phyloP scores from a whole-genome alignment of 441 rosid species.

The Gossypium gossypioides region DNA sequence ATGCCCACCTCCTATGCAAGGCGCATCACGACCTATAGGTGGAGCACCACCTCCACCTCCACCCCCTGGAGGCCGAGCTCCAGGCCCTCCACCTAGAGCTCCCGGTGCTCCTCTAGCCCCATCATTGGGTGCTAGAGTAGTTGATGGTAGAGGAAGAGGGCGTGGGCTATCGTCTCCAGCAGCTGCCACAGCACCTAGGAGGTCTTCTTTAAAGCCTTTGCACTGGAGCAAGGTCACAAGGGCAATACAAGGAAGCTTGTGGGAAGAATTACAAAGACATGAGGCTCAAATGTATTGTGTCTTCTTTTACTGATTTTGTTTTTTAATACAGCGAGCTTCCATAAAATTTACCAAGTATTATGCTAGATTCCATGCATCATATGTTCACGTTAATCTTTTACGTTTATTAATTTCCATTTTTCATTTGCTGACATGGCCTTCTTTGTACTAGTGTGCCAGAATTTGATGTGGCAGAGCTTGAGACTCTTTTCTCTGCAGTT shows the following conservation, averaged over 20 bases:
- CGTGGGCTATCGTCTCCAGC: conserved; percentile 54
- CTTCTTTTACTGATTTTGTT: conserved; percentile 21
- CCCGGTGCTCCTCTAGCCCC: conserved; percentile 50
- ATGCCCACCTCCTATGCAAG: conserved; percentile 24
- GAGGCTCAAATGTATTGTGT: conserved; percentile 63
- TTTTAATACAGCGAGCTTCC: neutral
- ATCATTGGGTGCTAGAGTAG: conserved; percentile 21
- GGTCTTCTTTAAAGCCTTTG: conserved; percentile 85
- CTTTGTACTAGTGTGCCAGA: conserved; percentile 54
- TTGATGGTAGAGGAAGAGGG: conserved; percentile 46
- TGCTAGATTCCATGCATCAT: neutral
- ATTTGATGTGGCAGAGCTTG: conserved; percentile 90
- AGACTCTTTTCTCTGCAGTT: conserved; percentile 73
- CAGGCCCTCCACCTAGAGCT: conserved; percentile 53
- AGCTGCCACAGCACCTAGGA: conserved; percentile 39
- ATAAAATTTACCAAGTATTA: neutral
- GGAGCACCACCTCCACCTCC: conserved; percentile 34
- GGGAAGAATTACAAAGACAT: conserved; percentile 91
- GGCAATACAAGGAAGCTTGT: conserved; percentile 94
- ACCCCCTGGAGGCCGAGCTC: conserved; percentile 34
- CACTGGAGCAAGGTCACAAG: conserved; percentile 98
- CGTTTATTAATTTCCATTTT: neutral
- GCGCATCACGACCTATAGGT: conserved; percentile 25
- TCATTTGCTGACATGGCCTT: conserved; percentile 6
- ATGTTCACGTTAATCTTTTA: neutral